These are phyloP conservation scores for Xylogone sp. DNA, from an alignment of 2,329 filamentous ascomycete genomes.

Conservation along the genomic window DNA sequence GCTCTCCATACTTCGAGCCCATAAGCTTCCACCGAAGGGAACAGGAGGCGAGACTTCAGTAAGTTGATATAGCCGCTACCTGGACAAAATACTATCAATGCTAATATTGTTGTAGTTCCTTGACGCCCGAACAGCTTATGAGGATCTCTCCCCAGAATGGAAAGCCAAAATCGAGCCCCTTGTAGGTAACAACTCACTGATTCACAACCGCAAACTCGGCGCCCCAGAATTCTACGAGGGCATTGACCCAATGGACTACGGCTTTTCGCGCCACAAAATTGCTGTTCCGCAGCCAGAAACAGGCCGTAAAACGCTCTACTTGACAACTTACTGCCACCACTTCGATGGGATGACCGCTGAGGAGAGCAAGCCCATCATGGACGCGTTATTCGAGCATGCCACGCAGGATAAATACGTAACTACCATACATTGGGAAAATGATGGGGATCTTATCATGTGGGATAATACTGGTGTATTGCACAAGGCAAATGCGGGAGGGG, in stretches of 20 bases:
- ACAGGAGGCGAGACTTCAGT: constrained; percentile 41
- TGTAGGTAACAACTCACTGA: constrained; percentile 43
- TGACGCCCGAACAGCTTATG: constrained; percentile 45
- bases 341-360: constrained; percentile 38
- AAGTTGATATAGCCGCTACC: too few relatives aligned
- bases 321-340: constrained; percentile 48
- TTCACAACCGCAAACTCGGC: constrained; percentile 46
- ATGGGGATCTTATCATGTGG: constrained; percentile 53
- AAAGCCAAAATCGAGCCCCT: constrained; percentile 31
- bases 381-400: constrained; percentile 31
- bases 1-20: constrained; percentile 45
- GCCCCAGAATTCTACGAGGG: constrained; percentile 34
- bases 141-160: constrained; percentile 34
- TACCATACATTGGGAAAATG: constrained; percentile 41
- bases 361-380: constrained; percentile 32
- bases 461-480: constrained; percentile 55
- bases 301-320: constrained; percentile 43
- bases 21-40: constrained; percentile 40
- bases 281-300: constrained; percentile 47
- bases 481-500: constrained; percentile 32
- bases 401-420: constrained; percentile 40
- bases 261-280: constrained; percentile 32
- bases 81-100: too few relatives aligned
- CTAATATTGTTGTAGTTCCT: constrained; percentile 33
- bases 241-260: constrained; percentile 24